Base-by-base conservation (phyloP, 257 asterid species). In the Knoxia roxburghii region DNA sequence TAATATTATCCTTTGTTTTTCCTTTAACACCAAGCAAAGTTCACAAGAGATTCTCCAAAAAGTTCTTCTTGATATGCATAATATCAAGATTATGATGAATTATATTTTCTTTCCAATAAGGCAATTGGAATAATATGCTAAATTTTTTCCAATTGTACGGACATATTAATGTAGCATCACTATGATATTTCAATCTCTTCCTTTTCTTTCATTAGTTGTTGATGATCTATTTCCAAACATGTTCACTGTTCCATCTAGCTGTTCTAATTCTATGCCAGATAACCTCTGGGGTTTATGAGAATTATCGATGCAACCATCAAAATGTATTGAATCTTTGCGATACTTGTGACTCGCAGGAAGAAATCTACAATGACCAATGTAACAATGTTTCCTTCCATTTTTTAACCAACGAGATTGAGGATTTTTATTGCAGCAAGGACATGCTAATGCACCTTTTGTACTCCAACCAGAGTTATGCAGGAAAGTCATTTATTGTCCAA, bases 31-130 rank as follows among this genome's bases (percentile, higher is more conserved):
- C 68, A 15, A 64, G 32, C 49, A 64, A 43, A 4, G 68, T 43
- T 39, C 68, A 21, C 11, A 43, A 23, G 37, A 45, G 29, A 45
- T 41, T 64, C 2, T 64, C 68, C 11, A 6, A 26, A 29, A 45
- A 20, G n/a, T 43, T n/a, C 2, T 26, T 40, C 56, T 64, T 56
- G 3, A 64, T 64, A 18, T 64, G 56, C 68, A 64, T 43, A 24
- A 63, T 63, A 21, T 32, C 35, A 5, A 41, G 55, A 63, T 63
- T 63, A 14, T 63, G 53, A 1, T 30, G 52, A 63, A 24, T 26
- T 10, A 41, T 20, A 41, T 43, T 64, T 23, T 45, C 40, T 49
- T 64, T 23, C 68, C 39, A 40, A 43, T 45, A 64, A 11, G 37
- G 14, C 11, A 64, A 27, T 15, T 64, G 17, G 7, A 40, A 64